Evolutionary conservation across 2,329 filamentous ascomycete genomes (phyloP).

Genomic region (Xylaria sp.): DNA sequence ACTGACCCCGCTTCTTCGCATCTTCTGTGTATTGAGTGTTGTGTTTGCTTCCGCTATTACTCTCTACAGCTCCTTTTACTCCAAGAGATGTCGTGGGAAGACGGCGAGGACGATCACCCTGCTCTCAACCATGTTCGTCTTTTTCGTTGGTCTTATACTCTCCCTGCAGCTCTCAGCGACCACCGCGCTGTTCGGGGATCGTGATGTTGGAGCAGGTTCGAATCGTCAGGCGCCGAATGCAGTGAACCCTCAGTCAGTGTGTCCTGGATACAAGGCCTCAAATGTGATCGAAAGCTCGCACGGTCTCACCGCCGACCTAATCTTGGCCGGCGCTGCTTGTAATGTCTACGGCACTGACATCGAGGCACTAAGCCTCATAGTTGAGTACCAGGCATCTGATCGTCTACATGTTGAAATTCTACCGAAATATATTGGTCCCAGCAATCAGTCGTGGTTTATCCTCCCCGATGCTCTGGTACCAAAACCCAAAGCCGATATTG

Average conservation of each 20-base stretch:
- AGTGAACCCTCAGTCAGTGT: constrained; percentile 56
- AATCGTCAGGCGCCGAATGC: constrained; percentile 62
- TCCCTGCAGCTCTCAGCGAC: constrained; percentile 2
- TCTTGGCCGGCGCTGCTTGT: constrained; percentile 64
- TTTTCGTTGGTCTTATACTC: constrained; percentile 9
- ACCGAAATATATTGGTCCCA: constrained; percentile 55
- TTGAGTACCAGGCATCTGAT: constrained; percentile 61
- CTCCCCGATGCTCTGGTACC: constrained; percentile 59
- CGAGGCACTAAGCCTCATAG: constrained; percentile 57
- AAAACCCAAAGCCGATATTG: constrained; percentile 41
- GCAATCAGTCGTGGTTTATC: constrained; percentile 62
- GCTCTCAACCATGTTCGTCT: constrained; percentile 13
- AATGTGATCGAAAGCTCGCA: constrained; percentile 49
- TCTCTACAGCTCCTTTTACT: constrained; percentile 14
- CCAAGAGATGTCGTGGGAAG: constrained; percentile 9
- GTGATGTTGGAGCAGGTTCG: constrained; percentile 47
- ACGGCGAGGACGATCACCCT: constrained; percentile 4
- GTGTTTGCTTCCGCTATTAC: constrained; percentile 18
- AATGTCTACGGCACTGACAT: constrained; percentile 76
- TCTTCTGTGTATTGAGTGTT: constrained; percentile 21
- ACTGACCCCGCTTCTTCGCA: constrained; percentile 19
- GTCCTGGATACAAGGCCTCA: constrained; percentile 63
- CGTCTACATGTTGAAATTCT: constrained; percentile 66
- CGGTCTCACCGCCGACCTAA: constrained; percentile 64
- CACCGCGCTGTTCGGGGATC: constrained; percentile 32